Evolutionary conservation across 2,329 filamentous ascomycete genomes (phyloP).

Genomic region (Plenodomus lindquistii): DNA sequence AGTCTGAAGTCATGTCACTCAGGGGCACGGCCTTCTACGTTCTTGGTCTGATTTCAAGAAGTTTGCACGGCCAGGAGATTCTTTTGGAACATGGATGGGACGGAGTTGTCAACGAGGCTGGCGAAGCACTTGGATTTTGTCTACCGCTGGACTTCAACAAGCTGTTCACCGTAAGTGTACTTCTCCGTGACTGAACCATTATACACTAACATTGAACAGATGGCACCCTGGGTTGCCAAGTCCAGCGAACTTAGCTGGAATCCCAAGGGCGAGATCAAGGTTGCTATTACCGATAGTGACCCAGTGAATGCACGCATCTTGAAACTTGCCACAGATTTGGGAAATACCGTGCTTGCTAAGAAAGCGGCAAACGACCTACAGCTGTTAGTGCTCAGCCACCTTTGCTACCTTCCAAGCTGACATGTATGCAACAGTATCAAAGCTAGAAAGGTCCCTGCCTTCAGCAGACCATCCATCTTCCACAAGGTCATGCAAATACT

Average conservation of each 20-base stretch:
- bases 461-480: slow-evolving; percentile 78
- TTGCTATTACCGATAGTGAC: slow-evolving; percentile 65
- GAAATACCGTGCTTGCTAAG: slow-evolving; percentile 91
- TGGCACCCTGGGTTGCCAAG: slow-evolving; percentile 43
- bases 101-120: slow-evolving; percentile 80
- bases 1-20: slow-evolving; percentile 86
- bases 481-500: slow-evolving; percentile 82
- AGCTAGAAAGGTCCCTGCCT: slow-evolving; percentile 72
- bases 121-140: slow-evolving; percentile 83
- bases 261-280: slow-evolving; percentile 50
- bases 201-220: slow-evolving; percentile 32
- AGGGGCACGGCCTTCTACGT: slow-evolving; percentile 97
- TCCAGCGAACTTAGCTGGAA: slow-evolving; percentile 37
- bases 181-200: not conserved
- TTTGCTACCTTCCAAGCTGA: slow-evolving; percentile 11
- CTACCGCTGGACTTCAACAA: slow-evolving; percentile 78
- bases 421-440: slow-evolving; percentile 62
- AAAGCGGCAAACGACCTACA: slow-evolving; percentile 81
- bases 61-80: slow-evolving; percentile 89
- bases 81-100: slow-evolving; percentile 91
- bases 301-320: slow-evolving; percentile 73
- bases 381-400: slow-evolving; percentile 45
- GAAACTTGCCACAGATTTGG: slow-evolving; percentile 82
- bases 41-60: slow-evolving; percentile 87
- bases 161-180: slow-evolving; percentile 67